Base-by-base conservation (phyloP, 164 flowering plant genomes). In the Magnolia changhungtana region DNA sequence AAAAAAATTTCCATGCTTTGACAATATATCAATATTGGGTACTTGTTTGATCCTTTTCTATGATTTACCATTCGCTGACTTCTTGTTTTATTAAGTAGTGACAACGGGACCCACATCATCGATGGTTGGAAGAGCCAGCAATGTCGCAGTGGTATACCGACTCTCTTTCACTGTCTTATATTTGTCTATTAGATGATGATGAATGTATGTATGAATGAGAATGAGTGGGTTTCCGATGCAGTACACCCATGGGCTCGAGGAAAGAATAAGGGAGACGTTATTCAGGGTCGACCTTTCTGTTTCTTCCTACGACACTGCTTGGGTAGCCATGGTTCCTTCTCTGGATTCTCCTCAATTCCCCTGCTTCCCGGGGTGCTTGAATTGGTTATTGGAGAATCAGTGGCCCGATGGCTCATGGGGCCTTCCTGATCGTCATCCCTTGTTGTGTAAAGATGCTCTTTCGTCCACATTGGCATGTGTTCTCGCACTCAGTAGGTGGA, bases 281-380 rank as follows among this genome's bases (percentile, higher is more conserved):
- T 76, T 80, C 1, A 84, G 80, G 72, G 83, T 86, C 74, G 90
- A 93, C 24, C 86, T 92, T 63, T 91, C 96, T 13, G 85, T 87
- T 79, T 96, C 98, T 72, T 75, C 96, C 3, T 96, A 93, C 81
- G 99, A 96, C 83, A 96, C 97, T 49, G 98, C 98, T 31, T 93
- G 98, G 99, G 96, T 96, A 16, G 97, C 98, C 64, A 96, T 96
- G 99, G 88, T 92, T 71, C 93, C 97, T 76, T 87, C 92, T 76
- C 89, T 86, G 27, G 72, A 72, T 78, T 85, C 89, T 37, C 78
- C 81, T 14, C 67, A 78, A 23, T 21, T 45, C 18, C 97, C 99
- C 19, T 82, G 81, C 79, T 96, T 93, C 81, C 98, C 98, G 13
- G 61, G 83, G 76, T 91, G 94, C 74, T 18, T 92, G 50, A 77